phyloP scores from a whole-genome alignment of 441 rosid species.

The Hura crepitans region DNA sequence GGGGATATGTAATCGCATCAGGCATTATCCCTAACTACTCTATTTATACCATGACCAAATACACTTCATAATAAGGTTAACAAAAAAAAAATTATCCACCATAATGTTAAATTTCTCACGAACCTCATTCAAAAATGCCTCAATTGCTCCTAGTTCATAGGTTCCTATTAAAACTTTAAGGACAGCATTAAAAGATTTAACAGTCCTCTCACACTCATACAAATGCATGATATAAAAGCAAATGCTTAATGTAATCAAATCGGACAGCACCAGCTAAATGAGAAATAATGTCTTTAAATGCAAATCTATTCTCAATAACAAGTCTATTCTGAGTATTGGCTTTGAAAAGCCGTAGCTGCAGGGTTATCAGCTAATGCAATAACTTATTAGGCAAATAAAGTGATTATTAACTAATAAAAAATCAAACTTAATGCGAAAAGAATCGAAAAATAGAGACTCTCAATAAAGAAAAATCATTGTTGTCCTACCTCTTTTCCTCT shows the following conservation, averaged over 20 bases:
- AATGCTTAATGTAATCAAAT: constrained; percentile 58
- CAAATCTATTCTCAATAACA: constrained; percentile 59
- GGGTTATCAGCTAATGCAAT: too few species aligned
- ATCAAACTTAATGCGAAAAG: too few species aligned
- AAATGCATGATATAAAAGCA: constrained; percentile 64
- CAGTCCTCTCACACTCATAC: constrained; percentile 59
- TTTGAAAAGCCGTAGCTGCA: too few species aligned
- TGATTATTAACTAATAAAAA: too few species aligned
- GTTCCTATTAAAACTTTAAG: constrained; percentile 50
- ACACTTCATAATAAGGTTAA: constrained; percentile 56
- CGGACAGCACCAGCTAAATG: constrained; percentile 63
- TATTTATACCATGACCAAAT: constrained; percentile 46
- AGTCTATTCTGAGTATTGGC: constrained; percentile 62
- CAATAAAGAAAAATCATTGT: too few species aligned
- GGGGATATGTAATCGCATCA: constrained; percentile 62
- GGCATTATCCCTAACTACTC: constrained; percentile 55
- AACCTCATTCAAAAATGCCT: constrained; percentile 40
- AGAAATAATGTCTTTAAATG: constrained; percentile 70
- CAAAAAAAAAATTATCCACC: constrained; percentile 47
- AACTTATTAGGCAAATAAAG: constrained; percentile 77
- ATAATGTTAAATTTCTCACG: constrained; percentile 38
- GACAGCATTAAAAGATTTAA: constrained; percentile 69
- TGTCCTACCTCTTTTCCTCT: too few species aligned
- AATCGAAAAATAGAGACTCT: too few species aligned
- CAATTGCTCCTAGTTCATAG: constrained; percentile 41